A percentile compares a stretch with the other conserved stretches of the same genome.
These are phyloP conservation scores for Conticribra weissflogii DNA, from an alignment of 108 stramenopile genomes.

Conservation along the genomic window DNA sequence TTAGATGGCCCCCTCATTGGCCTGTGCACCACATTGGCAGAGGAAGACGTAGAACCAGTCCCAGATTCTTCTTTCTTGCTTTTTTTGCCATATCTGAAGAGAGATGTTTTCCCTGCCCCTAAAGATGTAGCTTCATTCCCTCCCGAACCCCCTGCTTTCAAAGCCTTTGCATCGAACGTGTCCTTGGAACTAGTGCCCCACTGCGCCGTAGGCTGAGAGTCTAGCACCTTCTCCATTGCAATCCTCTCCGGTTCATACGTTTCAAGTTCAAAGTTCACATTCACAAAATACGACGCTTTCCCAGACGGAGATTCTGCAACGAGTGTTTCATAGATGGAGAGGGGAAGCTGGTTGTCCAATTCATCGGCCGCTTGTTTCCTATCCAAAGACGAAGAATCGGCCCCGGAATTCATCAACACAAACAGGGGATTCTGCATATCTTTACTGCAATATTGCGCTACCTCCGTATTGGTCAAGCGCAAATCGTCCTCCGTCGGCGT, in stretches of 20 bases:
- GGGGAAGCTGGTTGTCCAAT: conserved; percentile 47
- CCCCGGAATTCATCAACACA: conserved; percentile 46
- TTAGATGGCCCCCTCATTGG: conserved; percentile 36
- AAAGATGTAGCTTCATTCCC: conserved; percentile 18
- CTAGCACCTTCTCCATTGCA: conserved; percentile 79
- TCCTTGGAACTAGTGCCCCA: neutral
- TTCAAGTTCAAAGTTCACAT: conserved; percentile 62
- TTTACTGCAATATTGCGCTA: conserved; percentile 47
- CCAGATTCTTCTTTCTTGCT: conserved; percentile 15
- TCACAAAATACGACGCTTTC: conserved; percentile 50
- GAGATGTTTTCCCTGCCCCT: too few relatives aligned
- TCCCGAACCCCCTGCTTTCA: conserved; percentile 5
- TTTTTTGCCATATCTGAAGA: too few relatives aligned
- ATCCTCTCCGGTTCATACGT: conserved; percentile 78
- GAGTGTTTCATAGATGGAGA: conserved; percentile 60
- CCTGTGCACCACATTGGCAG: conserved; percentile 12
- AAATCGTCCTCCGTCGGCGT: conserved; percentile 63
- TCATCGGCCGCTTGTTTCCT: conserved; percentile 9
- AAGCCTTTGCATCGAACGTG: neutral
- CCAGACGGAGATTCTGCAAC: neutral
- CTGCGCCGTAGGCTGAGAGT: conserved; percentile 41
- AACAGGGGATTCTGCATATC: conserved; percentile 50
- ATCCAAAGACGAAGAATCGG: neutral
- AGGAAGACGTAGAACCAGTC: conserved; percentile 7
- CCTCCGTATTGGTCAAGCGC: conserved; percentile 45